Evolutionary conservation across 805 yeast species (phyloP), one percentile per base, ranked within the genome.

Genomic region (Ogataea dorogensis): DNA sequence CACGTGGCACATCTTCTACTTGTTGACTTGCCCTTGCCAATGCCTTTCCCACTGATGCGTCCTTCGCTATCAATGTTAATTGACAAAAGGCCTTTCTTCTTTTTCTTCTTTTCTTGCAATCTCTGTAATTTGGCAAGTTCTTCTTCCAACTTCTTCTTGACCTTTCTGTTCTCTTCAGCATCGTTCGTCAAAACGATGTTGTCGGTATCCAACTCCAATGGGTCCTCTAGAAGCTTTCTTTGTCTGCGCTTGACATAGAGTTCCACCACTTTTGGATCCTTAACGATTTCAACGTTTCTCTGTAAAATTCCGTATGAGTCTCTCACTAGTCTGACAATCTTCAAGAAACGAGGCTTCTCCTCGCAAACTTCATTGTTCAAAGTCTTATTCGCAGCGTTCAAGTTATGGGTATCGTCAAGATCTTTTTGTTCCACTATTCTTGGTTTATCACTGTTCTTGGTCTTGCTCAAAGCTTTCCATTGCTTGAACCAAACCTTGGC

Each of bases 1-100:
- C 98, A 91, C 0, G 93, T 82, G 3, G 94, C 89, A 64, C 98
- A 91, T 54, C 86, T 77, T 57, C 98, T 70, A 7, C 83, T 81
- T 5, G 77, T 79, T 19, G 81, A 71, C 51, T 81, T 81, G 20
- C 84, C 84, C 51, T 82, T 82, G 19, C 86, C 86, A 26, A 75
- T 75, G 16, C 85, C 84, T 48, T 78, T 80, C n/a, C 81, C 84
- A 22, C 77, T 73, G 27, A 73, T 46, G 28, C 67, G 49, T 6
- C 65, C 64, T 31, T 60, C 63, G 31, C 59, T 50, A 38, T 62
- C 65, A 31, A 59, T 53, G 33, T 60, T 61, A 11, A 59, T 59
- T 10, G 62, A 54, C 2, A 61, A 55, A 12, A 57, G 51, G 17
- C 60, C 61, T 7, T 54, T 42, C 43, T 56, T 61, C 44, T 54